Base-by-base conservation (phyloP, 148 eudicot genomes). In the Persicaria maculosa region DNA sequence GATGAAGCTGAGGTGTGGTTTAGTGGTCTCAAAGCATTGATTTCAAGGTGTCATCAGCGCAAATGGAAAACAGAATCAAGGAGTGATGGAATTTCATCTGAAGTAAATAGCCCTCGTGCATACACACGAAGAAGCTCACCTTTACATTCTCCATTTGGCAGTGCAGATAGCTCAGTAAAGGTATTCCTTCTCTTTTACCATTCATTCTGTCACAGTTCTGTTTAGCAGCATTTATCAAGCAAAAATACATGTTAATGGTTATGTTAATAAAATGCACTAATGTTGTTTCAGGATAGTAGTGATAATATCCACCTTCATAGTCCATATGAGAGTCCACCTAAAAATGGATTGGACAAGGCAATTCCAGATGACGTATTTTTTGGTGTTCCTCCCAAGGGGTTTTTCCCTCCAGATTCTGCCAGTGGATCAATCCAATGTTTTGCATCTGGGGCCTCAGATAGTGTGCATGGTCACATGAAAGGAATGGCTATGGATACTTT, bases 1-100 rank as follows among this genome's bases (percentile, higher is more conserved):
- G 98, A 94, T 78, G 98, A 94, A 90, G 97, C 98, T 70, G 98
- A 94, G 79, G 92, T 92, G 72, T 94, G 98, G 98, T 94, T 94
- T 83, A 94, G 92, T 78, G 98, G 98, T 77, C 86, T 94, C 50
- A 94, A 94, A 86, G 88, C 98, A 75, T 79, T 94, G 79, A 90
- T 92, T 81, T 88, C 97, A 61, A 89, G 90, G 65, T 77, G 88
- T 77, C 96, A 88, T 82, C 96, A 94, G 77, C 77, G 92, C 71
- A 94, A 87, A 84, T 88, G 93, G 92, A 91, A 92, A 88, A 79
- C 97, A 74, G 98, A 91, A 80, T 87, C 98, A 74, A 91, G 98
- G 81, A 92, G 98, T 73, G 98, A 94, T 79, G 90, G 96, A 71
- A 83, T 90, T 79, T 84, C 92, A 69, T 94, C 98, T 79, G 98